Base-by-base conservation (phyloP, 768 basidiomycete genomes). In the Boletus vermiculosoides region DNA sequence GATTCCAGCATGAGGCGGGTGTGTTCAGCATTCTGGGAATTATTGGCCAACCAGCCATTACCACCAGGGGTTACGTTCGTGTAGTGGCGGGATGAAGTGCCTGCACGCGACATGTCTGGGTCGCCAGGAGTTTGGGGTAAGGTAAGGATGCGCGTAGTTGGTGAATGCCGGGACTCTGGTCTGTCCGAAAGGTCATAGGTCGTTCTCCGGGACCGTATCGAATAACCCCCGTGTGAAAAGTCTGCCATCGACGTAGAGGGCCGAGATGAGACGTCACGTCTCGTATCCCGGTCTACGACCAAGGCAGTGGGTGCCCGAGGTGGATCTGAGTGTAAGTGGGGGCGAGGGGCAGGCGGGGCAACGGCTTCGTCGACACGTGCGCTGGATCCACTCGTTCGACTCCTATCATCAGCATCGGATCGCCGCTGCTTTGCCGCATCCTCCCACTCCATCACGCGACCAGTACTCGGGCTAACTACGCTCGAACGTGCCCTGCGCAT, bases 1-100 rank as follows among this genome's bases (percentile, higher is more conserved):
- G 85, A 81, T 41, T 92, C 89, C 22, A 84, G 62, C 80, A 92
- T 84, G 45, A 93, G 71, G n/a, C 80, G 75, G 1, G 83, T 76
- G 62, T 92, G 91, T 61, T 92, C 88, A 4, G 76, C 67, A 37
- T 68, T 73, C 37, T 66, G 67, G 47, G 61, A 63, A 28, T 18
- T 59, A 44, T 28, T 62, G n/a, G 56, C 36, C 25, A 52, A 34
- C 15, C 59, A 49, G 33, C 61, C 61, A 40, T 53, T 63, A 22
- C 55, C 45, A 31, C 61, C 39, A 6, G 73, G 64, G 3, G 69
- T 65, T 20, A 55, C 31, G 31, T 56, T 61, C 16, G 58, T 51
- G 42, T 64, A 58, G 13, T 57, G 60, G 34, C 58, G 61, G 7
- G 60, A 51, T 16, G 49, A 31, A 2, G 56, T 53, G 16, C 55